A percentile compares a stretch with the other conserved stretches of the same genome.
These are phyloP conservation scores for Aegle marmelos DNA, from an alignment of 345 rosid species.

Conservation along the genomic window DNA sequence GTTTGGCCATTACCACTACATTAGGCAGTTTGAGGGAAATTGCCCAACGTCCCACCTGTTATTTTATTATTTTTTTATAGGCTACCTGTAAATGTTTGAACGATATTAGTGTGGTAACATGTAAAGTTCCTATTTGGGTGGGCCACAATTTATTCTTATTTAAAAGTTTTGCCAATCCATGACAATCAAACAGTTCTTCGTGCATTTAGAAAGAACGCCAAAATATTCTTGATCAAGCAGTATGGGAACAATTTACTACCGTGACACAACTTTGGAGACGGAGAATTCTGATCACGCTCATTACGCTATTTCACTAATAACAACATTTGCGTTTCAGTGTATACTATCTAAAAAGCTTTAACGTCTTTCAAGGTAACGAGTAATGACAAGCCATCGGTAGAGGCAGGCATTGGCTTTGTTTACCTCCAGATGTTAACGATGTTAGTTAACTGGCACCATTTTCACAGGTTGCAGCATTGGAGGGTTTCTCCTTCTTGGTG, in stretches of 20 bases:
- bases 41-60: too few species aligned
- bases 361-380: not conserved
- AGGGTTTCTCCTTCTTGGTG: conserved; percentile 40
- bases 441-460: not conserved
- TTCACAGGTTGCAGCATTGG: not conserved
- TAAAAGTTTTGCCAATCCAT: not conserved
- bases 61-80: too few species aligned
- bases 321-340: not conserved
- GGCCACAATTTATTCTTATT: too few species aligned
- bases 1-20: not conserved
- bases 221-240: not conserved
- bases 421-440: not conserved
- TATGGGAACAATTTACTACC: not conserved
- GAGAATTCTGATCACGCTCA: not conserved
- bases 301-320: not conserved
- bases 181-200: not conserved
- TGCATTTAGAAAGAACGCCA: not conserved
- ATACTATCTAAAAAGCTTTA: not conserved
- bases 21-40: not conserved
- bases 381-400: not conserved
- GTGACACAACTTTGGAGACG: not conserved
- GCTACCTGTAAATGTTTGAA: too few species aligned
- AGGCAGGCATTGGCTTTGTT: not conserved
- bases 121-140: too few species aligned
- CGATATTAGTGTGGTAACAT: too few species aligned